phyloP scores from a whole-genome alignment of 2,329 filamentous ascomycete genomes.

The Penicillium sp. region DNA sequence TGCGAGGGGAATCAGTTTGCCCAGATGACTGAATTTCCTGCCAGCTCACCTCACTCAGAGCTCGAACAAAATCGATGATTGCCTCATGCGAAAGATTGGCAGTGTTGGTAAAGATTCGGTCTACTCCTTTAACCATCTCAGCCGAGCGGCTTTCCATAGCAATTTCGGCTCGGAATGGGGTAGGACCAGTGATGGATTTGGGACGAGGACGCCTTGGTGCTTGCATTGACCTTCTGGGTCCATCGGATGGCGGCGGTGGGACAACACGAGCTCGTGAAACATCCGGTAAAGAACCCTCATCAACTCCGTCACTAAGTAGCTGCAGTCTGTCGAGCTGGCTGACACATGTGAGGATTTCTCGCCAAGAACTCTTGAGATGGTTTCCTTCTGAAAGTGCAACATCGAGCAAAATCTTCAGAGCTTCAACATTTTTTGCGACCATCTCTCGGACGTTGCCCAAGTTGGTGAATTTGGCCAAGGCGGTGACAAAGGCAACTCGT shows the following conservation, averaged over 20 bases:
- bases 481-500: conserved; percentile 90
- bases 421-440: conserved; percentile 94
- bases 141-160: conserved; percentile 91
- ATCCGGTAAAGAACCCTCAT: conserved; percentile 90
- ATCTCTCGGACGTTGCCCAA: conserved; percentile 95
- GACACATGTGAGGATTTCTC: conserved; percentile 91
- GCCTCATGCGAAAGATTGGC: conserved; percentile 91
- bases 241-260: conserved; percentile 58
- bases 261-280: conserved; percentile 82
- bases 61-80: conserved; percentile 92
- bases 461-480: conserved; percentile 90
- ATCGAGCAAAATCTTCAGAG: conserved; percentile 87
- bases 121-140: conserved; percentile 89
- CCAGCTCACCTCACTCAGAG: conserved; percentile 95
- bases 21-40: conserved; percentile 98
- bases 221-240: conserved; percentile 71
- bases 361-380: conserved; percentile 86
- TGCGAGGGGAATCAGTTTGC: conserved; percentile 91
- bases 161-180: conserved; percentile 74
- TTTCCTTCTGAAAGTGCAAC: conserved; percentile 94
- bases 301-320: conserved; percentile 90
- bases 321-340: conserved; percentile 95
- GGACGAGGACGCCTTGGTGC: conserved; percentile 54
- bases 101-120: conserved; percentile 96
- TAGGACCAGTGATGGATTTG: conserved; percentile 52